Conservation (phyloP, 1,284 basidiomycete species). For the Neotropicomus parvogracilis region DNA sequence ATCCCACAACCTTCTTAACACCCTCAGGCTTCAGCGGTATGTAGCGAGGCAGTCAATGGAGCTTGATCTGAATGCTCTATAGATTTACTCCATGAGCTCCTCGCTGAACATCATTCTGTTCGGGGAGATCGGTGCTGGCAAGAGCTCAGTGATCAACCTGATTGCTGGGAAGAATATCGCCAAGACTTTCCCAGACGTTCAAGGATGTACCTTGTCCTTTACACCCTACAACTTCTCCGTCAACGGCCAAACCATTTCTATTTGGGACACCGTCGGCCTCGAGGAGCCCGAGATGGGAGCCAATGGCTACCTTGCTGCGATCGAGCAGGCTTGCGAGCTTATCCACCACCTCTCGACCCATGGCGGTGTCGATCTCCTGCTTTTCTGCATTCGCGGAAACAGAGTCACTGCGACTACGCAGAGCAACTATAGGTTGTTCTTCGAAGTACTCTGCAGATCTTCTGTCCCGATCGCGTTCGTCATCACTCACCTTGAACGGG, state of each 20-base stretch:
- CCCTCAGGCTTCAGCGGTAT: slow-evolving; percentile 11
- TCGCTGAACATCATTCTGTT: slow-evolving; percentile 33
- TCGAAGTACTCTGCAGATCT: slow-evolving; percentile 32
- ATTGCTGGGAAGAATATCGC: slow-evolving; percentile 29
- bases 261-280: slow-evolving; percentile 43
- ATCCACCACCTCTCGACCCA: slow-evolving; percentile 27
- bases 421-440: slow-evolving; percentile 39
- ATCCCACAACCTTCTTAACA: background rate
- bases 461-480: slow-evolving; percentile 37
- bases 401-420: slow-evolving; percentile 33
- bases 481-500: slow-evolving; percentile 39
- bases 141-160: slow-evolving; percentile 35
- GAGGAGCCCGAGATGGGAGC: slow-evolving; percentile 32
- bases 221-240: slow-evolving; percentile 25
- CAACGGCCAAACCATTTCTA: slow-evolving; percentile 9
- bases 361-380: slow-evolving; percentile 37
- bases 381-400: slow-evolving; percentile 38
- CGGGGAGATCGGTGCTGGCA: slow-evolving; percentile 33
- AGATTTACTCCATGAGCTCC: slow-evolving; percentile 21
- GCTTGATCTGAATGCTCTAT: slow-evolving; percentile 16
- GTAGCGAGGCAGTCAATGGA: slow-evolving; percentile 2
- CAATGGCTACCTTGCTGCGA: slow-evolving; percentile 29
- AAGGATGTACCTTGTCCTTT: slow-evolving; percentile 31
- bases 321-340: slow-evolving; percentile 36
- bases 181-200: slow-evolving; percentile 23